phyloP scores from a whole-genome alignment of 2,329 filamentous ascomycete species.

The Fusarium torreyae region DNA sequence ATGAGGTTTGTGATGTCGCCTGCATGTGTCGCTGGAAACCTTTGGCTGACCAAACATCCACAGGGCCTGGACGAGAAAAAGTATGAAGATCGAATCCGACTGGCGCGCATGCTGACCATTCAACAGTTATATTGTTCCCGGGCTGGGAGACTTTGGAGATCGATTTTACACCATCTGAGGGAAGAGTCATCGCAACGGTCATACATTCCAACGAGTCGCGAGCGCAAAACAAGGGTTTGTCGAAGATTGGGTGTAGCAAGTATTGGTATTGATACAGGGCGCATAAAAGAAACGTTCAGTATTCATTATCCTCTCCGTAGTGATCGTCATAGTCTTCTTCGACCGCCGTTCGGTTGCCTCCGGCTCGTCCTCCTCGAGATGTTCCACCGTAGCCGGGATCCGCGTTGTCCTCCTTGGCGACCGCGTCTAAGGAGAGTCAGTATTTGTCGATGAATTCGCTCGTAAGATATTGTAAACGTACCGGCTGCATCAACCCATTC shows the following conservation, averaged over 20 bases:
- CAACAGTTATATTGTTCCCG: conserved; percentile 91
- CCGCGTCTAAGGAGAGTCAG: conserved; percentile 60
- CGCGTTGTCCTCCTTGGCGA: conserved; percentile 63
- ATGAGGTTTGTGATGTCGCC: conserved; percentile 69
- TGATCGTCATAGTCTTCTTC: conserved; percentile 68
- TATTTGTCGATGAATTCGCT: neutral
- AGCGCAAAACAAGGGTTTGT: conserved; percentile 28
- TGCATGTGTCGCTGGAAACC: conserved; percentile 15
- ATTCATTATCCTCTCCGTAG: conserved; percentile 70
- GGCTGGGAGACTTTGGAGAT: conserved; percentile 95
- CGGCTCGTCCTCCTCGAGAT: conserved; percentile 46
- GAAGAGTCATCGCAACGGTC: conserved; percentile 25
- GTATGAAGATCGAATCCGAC: conserved; percentile 64
- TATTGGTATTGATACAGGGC: conserved; percentile 41
- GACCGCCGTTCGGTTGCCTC: conserved; percentile 47
- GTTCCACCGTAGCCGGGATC: conserved; percentile 51
- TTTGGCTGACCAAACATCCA: conserved; percentile 37
- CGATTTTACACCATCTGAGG: conserved; percentile 90
- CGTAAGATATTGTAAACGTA: conserved; percentile 52
- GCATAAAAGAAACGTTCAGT: conserved; percentile 57
- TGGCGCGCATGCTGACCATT: conserved; percentile 54
- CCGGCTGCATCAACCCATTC: conserved; percentile 95
- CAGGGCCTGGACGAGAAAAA: conserved; percentile 96
- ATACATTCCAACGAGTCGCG: conserved; percentile 28
- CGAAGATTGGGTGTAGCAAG: conserved; percentile 33